These are phyloP conservation scores for Ogataea henricii DNA, from an alignment of 805 yeast genomes.

Conservation along the genomic window DNA sequence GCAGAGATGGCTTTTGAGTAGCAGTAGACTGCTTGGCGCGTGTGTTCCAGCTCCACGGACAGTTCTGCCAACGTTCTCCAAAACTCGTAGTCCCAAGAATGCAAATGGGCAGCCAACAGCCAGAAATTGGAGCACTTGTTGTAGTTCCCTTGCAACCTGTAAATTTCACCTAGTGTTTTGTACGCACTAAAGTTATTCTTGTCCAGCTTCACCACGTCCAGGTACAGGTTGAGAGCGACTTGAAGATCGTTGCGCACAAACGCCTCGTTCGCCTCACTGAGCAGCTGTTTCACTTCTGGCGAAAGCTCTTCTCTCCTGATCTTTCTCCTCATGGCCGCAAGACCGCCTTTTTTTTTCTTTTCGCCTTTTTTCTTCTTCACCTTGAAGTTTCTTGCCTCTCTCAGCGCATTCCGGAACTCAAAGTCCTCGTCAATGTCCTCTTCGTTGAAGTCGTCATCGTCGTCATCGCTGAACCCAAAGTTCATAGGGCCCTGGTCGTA, in stretches of 20 bases:
- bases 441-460: slow-evolving; percentile 28
- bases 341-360: slow-evolving; percentile 38
- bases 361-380: slow-evolving; percentile 43
- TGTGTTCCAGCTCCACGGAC: slow-evolving; percentile 64
- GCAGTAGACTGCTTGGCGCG: slow-evolving; percentile 78
- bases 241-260: slow-evolving; percentile 66
- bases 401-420: slow-evolving; percentile 60
- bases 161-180: slow-evolving; percentile 84
- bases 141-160: slow-evolving; percentile 61
- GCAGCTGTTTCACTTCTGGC: slow-evolving; percentile 68
- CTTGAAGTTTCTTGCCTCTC: slow-evolving; percentile 68
- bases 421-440: slow-evolving; percentile 44
- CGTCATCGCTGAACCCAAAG: slow-evolving; percentile 34
- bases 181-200: slow-evolving; percentile 81
- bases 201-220: slow-evolving; percentile 75
- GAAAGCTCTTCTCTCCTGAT: slow-evolving; percentile 50
- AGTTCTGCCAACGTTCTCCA: slow-evolving; percentile 78
- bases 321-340: slow-evolving; percentile 40
- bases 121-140: slow-evolving; percentile 78
- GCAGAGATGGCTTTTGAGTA: slow-evolving; percentile 63
- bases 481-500: slow-evolving; percentile 21
- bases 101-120: slow-evolving; percentile 78
- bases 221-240: slow-evolving; percentile 58
- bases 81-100: slow-evolving; percentile 72
- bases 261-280: slow-evolving; percentile 78